These are phyloP conservation scores for Saraca asoca DNA, from an alignment of 331 rosid species.

Conservation along the genomic window DNA sequence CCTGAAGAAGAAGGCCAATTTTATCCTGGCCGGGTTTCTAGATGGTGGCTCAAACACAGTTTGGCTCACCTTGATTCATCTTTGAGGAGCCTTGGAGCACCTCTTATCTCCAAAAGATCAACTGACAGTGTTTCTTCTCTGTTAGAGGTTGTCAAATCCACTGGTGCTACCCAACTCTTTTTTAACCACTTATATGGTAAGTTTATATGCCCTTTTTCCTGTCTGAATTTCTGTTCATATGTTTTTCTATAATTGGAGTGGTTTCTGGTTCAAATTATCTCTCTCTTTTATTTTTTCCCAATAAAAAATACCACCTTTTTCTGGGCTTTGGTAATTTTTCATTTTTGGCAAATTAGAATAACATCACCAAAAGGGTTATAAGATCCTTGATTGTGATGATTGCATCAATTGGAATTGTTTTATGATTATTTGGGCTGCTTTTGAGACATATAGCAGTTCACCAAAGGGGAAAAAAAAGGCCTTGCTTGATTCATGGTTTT, in stretches of 20 bases:
- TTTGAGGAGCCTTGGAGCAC: conserved; percentile 67
- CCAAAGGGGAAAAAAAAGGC: not conserved
- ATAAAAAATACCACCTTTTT: not conserved
- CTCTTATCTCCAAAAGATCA: conserved; percentile 73
- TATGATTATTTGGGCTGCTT: conserved; percentile 18
- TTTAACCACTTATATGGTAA: conserved; percentile 88
- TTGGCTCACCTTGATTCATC: conserved; percentile 84
- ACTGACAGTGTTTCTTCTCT: conserved; percentile 75
- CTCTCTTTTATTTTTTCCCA: not conserved
- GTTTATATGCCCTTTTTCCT: conserved; percentile 23
- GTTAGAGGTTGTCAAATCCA: conserved; percentile 62
- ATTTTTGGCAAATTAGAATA: conserved; percentile 2
- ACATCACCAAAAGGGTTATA: not conserved
- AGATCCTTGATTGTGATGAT: conserved; percentile 32
- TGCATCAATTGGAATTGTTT: conserved; percentile 18
- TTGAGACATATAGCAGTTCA: conserved; percentile 7
- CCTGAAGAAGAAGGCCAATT: conserved; percentile 89
- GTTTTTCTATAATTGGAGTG: conserved; percentile 6
- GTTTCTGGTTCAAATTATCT: not conserved
- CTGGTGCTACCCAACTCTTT: conserved; percentile 87
- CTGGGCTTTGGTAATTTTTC: conserved; percentile 17
- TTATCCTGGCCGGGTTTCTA: conserved; percentile 80
- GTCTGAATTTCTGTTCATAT: not conserved
- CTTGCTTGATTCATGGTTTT: not conserved
- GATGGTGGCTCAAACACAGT: conserved; percentile 97